Evolutionary conservation across 768 basidiomycete genomes (phyloP).

Genomic region (Suillus paluster): DNA sequence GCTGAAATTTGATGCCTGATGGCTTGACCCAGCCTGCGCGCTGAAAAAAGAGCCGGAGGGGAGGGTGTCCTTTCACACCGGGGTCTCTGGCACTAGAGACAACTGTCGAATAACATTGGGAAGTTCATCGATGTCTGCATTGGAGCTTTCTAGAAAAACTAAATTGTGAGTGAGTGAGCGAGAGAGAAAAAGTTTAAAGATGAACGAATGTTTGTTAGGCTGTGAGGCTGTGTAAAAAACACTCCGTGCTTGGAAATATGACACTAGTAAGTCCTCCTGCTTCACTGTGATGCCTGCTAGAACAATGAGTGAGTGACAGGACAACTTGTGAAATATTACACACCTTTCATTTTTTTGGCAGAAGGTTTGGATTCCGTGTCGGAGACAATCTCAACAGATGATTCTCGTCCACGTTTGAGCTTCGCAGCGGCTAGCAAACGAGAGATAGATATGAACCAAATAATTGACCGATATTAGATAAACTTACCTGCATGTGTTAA

Average conservation of each 20-base stretch:
- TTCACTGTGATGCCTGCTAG: background rate
- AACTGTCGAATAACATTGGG: too few relatives aligned
- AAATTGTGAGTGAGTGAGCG: too few relatives aligned
- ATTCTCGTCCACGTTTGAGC: too few relatives aligned
- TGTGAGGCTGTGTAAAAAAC: background rate
- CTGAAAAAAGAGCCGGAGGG: too few relatives aligned
- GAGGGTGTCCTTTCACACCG: too few relatives aligned
- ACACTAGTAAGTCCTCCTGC: background rate
- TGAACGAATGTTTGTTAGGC: background rate
- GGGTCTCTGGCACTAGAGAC: too few relatives aligned
- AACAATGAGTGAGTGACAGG: background rate
- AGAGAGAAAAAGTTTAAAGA: too few relatives aligned
- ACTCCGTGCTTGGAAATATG: background rate
- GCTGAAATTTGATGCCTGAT: too few relatives aligned
- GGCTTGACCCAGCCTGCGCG: too few relatives aligned
- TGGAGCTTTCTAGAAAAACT: too few relatives aligned
- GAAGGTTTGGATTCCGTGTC: background rate
- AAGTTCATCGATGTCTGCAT: too few relatives aligned
- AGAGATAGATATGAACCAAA: background rate
- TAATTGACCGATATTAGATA: background rate
- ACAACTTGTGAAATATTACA: background rate
- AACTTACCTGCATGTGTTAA: background rate
- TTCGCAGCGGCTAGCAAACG: background rate
- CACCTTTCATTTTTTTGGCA: background rate
- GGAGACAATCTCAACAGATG: background rate